Base-by-base conservation (phyloP, 805 yeast species). In the Barnettozyma wickerhamii region DNA sequence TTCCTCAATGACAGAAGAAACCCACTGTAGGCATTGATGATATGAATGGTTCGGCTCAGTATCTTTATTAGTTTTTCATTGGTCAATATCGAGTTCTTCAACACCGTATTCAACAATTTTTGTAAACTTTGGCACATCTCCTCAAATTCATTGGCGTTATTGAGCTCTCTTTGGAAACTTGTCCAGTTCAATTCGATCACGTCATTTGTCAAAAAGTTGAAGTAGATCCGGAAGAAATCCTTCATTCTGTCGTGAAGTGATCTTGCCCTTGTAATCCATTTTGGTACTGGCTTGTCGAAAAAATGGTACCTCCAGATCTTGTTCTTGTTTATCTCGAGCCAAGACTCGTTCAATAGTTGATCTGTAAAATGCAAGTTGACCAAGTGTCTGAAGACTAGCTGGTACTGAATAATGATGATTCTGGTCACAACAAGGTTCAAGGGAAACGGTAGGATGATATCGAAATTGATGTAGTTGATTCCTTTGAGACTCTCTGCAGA, bases 371-470 rank as follows among this genome's bases (percentile, higher is more conserved):
- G 79, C n/a, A 87, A 55, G 24, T 79, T 71, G 30, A 81, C 60
- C 29, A 84, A 65, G 48, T 85, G 80, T 47, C 96, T 75, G 51
- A 85, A 87, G 35, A 89, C 64, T 27, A 87, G 66, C 58, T 91
- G 96, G 55, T 83, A 88, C 47, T 93, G 87, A 36, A 79, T 72
- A 14, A 87, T 66, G 19, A 81, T 77, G 13, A 88, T 82, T 40
- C 80, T 75, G 14, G 84, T 78, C 1, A 88, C 64, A 1, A 93
- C 69, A 19, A 91, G 67, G 53, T 88, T 88, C 36, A 88, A 62
- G 0, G 99, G 99, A 56, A 87, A 93, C 4, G 97, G 96, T 18
- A 90, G 60, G n/a, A 71, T 61, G 7, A 81, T 45, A 31, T 80
- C 78, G 33, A 83, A 60, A 43, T 74, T 75, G 10, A 83, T 58